These are phyloP conservation scores for Talaromyces borbonicus DNA, from an alignment of 495 filamentous ascomycete species.

Conservation along the genomic window DNA sequence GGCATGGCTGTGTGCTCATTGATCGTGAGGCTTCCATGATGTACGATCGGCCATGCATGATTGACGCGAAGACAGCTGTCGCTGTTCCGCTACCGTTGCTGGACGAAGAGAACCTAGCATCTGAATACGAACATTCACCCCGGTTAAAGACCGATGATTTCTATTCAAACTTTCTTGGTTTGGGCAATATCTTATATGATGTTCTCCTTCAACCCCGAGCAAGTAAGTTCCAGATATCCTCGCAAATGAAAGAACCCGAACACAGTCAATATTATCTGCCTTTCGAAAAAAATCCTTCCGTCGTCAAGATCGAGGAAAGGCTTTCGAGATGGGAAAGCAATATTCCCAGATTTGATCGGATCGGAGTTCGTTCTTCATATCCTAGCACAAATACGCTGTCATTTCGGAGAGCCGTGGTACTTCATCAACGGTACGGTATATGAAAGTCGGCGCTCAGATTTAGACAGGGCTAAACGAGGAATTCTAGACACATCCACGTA, in stretches of 20 bases:
- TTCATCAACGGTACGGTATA: not conserved
- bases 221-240: not conserved
- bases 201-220: constrained; percentile 25
- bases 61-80: not conserved
- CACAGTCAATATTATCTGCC: not conserved
- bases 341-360: not conserved
- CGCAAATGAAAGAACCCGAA: too few species aligned
- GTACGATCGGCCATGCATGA: constrained; percentile 23
- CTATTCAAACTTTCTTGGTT: constrained; percentile 28
- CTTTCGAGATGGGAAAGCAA: not conserved
- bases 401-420: not conserved
- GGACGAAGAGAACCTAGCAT: not conserved
- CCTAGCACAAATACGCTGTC: not conserved
- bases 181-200: constrained; percentile 34
- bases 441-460: not conserved
- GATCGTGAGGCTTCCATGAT: constrained; percentile 29
- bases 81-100: not conserved
- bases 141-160: constrained; percentile 12
- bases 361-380: not conserved
- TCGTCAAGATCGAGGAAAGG: not conserved
- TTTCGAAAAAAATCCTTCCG: not conserved
- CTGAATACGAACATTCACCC: not conserved
- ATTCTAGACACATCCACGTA: not conserved
- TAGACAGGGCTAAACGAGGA: not conserved
- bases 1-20: constrained; percentile 36